These are phyloP conservation scores for Solidago caesia DNA, from an alignment of 129 eudicot species.

Conservation along the genomic window DNA sequence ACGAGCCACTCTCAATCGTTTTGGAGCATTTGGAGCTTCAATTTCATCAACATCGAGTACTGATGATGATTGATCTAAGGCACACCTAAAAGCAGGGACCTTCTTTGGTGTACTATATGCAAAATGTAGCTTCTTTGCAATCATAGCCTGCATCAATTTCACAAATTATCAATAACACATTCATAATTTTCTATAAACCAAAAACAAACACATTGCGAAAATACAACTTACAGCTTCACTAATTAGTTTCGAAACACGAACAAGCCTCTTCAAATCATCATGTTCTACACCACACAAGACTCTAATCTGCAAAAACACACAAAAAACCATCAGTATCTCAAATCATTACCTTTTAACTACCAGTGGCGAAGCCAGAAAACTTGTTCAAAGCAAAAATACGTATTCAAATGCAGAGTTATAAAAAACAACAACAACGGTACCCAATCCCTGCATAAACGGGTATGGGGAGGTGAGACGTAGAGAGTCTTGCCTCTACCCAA, in stretches of 20 bases:
- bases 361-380: too few relatives aligned
- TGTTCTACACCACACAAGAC: conserved; percentile 90
- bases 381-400: too few relatives aligned
- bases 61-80: conserved; percentile 32
- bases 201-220: background rate
- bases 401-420: too few relatives aligned
- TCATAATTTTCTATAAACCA: background rate
- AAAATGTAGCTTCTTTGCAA: conserved; percentile 73
- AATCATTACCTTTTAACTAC: background rate
- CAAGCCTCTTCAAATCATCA: conserved; percentile 77
- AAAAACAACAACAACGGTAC: too few relatives aligned
- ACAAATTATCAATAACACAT: background rate
- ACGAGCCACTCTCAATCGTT: conserved; percentile 49
- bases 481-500: too few relatives aligned
- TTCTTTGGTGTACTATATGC: conserved; percentile 74
- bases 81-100: conserved; percentile 45
- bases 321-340: conserved; percentile 17
- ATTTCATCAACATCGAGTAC: conserved; percentile 34
- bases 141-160: conserved; percentile 51
- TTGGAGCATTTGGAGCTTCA: conserved; percentile 83
- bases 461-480: too few relatives aligned
- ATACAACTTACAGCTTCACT: conserved; percentile 73
- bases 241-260: conserved; percentile 62
- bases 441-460: too few relatives aligned
- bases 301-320: conserved; percentile 57